Conservation (phyloP, 202 grass and related monocot genomes). For the Elaeis oleifera region DNA sequence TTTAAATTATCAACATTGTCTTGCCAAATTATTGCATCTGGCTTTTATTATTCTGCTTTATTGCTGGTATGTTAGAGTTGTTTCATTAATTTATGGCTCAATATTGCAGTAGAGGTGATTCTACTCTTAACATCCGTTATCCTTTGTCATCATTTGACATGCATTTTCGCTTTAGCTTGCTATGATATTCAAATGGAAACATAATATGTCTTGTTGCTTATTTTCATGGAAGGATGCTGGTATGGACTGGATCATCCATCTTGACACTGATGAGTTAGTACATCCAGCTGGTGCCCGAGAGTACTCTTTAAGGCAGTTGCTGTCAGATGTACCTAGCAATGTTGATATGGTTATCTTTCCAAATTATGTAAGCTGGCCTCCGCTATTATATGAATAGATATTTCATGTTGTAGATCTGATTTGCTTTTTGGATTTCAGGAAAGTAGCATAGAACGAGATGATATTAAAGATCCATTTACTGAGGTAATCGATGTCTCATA, state of each 20-base stretch:
- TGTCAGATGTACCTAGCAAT: conserved; percentile 90
- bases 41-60: too few relatives aligned
- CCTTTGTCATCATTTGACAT: too few relatives aligned
- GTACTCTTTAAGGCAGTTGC: conserved; percentile 81
- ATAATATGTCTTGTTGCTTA: conserved; percentile 2
- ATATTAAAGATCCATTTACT: conserved; percentile 94
- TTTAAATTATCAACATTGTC: not conserved
- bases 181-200: not conserved
- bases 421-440: conserved; percentile 41
- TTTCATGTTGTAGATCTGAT: conserved; percentile 26
- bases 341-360: conserved; percentile 99
- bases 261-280: conserved; percentile 93
- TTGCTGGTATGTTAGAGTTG: too few relatives aligned
- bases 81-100: too few relatives aligned
- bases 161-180: not conserved
- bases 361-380: conserved; percentile 71
- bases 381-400: conserved; percentile 17
- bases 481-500: conserved; percentile 40
- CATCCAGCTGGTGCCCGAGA: conserved; percentile 86
- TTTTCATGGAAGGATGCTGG: conserved; percentile 56
- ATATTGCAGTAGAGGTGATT: too few relatives aligned
- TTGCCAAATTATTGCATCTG: too few relatives aligned
- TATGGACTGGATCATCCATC: conserved; percentile 98
- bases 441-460: conserved; percentile 89
- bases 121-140: too few relatives aligned